Evolutionary conservation across 1,139 yeast species (phyloP), one percentile per base, ranked within the genome.

Genomic region (Hyphopichia khmerensis): DNA sequence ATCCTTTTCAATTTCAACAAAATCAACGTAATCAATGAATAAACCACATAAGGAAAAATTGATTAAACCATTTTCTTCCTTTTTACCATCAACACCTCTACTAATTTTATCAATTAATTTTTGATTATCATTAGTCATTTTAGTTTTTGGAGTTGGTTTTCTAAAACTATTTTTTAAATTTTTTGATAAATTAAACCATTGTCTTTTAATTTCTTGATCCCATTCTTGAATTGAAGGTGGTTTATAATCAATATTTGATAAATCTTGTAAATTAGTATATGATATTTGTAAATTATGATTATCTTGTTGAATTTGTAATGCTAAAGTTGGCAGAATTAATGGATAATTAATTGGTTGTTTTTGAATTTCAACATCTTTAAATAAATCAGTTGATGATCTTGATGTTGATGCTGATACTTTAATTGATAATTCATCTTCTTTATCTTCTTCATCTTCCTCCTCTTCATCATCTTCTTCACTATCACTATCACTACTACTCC

Each of bases 71-170:
- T 77, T 76, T 24, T 64, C 82, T 40, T 81, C 88, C 55, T 82
- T 78, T 40, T 82, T 76, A 8, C 96, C 96, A 61, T 88, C 96
- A 13, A 87, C 96, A 5, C 96, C 95, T 50, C 96, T 74, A 40
- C 79, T 72, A 40, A 88, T 84, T 42, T 86, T 78, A 60, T 88
- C 95, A 35, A 88, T 66, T 44, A 70, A 59, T 54, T 78, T 79
- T 34, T 72, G 72, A 44, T 77, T 77, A 31, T 78, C 83, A n/a
- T 70, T 72, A n/a, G 79, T 75, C 59, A 87, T 59, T 19, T 67
- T 64, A 1, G 80, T 65, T 18, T 84, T 84, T 1, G 96, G 96
- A 1, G 75, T 63, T 1, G 96, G 96, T 51, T 81, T 83, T 44
- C 87, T 76, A 61, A 84, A 88, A 23, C 84, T 71, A 40, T 82